Evolutionary conservation across 1,284 basidiomycete genomes (phyloP).

Genomic region (Ceratorhiza oryzae-sativae): DNA sequence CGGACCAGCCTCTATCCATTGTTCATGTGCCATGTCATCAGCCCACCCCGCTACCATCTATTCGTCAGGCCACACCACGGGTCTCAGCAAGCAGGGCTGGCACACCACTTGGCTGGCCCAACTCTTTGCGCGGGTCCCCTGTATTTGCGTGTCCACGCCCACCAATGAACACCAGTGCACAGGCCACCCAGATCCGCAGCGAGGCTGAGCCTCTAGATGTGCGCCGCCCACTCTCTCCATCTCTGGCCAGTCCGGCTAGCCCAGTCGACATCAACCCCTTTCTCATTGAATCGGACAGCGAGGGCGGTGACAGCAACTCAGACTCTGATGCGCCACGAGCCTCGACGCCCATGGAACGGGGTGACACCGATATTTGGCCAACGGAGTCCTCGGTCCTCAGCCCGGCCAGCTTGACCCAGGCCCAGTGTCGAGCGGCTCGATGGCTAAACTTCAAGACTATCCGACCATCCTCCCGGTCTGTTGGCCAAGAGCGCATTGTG

Average conservation of each 20-base stretch:
- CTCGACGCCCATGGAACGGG: not conserved
- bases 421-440: not conserved
- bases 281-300: not conserved
- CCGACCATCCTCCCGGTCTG: not conserved
- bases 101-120: not conserved
- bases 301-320: not conserved
- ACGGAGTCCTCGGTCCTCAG: not conserved
- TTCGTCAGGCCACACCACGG: not conserved
- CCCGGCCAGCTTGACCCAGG: not conserved
- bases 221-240: not conserved
- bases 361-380: not conserved
- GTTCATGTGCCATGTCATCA: not conserved
- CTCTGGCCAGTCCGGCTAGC: not conserved
- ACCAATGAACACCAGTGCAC: not conserved
- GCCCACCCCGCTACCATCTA: not conserved
- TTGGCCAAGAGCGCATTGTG: no score
- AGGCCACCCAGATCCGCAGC: not conserved
- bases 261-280: not conserved
- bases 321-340: not conserved
- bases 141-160: not conserved
- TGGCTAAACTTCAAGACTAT: not conserved
- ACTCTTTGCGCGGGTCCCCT: not conserved
- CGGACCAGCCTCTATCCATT: not conserved
- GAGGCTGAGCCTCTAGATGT: not conserved
- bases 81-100: not conserved